Base-by-base conservation (phyloP, 805 yeast species). In the Yamadazyma insecticola region DNA sequence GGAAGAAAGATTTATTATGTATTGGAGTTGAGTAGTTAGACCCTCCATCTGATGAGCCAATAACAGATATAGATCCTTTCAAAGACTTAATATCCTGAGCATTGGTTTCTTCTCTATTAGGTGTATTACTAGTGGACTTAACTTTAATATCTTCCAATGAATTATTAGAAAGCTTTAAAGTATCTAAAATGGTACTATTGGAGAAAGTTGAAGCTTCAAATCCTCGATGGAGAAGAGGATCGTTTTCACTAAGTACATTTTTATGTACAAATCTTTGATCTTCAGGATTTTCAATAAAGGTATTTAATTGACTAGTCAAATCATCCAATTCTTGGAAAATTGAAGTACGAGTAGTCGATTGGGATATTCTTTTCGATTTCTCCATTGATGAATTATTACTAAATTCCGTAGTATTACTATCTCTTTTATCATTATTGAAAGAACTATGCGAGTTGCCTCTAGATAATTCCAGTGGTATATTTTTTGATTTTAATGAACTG, bases 291-390 rank as follows among this genome's bases (percentile, higher is more conserved):
- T 37, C 23, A 23, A 48, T 35, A 26, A 35, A 53, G 2, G 44
- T 37, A 2, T 57, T 47, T 9, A 55, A 29, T 27, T 53, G 55
- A 26, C 51, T 44, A 3, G 57, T 47, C 15, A 58, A 34, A 21
- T 51, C 55, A 6, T 58, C 63, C 24, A 57, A 42, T 26, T 44
- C 42, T 16, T 54, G 55, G 24, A 48, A 23, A 2, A 57, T 36
- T 11, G 63, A 53, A 4, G 60, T 51, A 28, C 42, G 39, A 9
- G 51, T 34, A 13, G 60, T 50, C 1, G 60, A 53, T 16, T 46
- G 45, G 3, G 53, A 45, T 11, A 40, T 40, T 28, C 55, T 29
- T 15, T 40, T 30, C 4, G 25, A 8, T 13, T 26, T 36, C 4
- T 33, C 32, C 5, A 32, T 32, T 10, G 36, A 31, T 4, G 31